Evolutionary conservation across 1,139 yeast species (phyloP).

Genomic region (Yamadazyma jaroonii): DNA sequence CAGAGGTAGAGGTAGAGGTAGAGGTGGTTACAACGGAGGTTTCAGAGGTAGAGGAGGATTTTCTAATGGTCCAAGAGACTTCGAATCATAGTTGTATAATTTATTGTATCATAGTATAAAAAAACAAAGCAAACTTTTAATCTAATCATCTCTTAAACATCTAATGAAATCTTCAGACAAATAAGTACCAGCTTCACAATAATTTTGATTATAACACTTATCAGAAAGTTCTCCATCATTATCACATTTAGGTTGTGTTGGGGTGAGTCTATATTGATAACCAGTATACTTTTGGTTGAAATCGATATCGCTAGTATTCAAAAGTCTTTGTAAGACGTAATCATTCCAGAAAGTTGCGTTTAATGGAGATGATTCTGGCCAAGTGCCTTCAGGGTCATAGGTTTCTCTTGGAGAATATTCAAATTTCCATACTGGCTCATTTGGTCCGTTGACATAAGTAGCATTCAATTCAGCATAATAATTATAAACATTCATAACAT

Average conservation of each 20-base stretch:
- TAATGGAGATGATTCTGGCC: constrained; percentile 55
- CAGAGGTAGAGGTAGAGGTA: constrained; percentile 29
- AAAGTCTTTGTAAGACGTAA: constrained; percentile 30
- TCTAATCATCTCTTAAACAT: constrained; percentile 6
- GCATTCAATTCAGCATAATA: constrained; percentile 52
- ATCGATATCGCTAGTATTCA: constrained; percentile 9
- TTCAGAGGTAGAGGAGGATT: constrained; percentile 17
- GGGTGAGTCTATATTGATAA: constrained; percentile 50
- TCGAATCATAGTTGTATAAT: not conserved
- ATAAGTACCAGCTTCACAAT: constrained; percentile 30
- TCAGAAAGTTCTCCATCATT: constrained; percentile 27
- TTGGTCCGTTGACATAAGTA: constrained; percentile 45
- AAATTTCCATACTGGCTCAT: constrained; percentile 52
- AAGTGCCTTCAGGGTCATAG: constrained; percentile 40
- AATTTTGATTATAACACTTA: constrained; percentile 40
- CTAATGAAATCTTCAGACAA: constrained; percentile 10
- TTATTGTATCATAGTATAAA: not conserved
- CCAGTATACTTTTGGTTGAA: constrained; percentile 47
- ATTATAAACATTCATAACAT: constrained; percentile 57
- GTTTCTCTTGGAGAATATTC: constrained; percentile 55
- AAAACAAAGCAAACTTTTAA: constrained; percentile 1
- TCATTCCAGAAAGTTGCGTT: constrained; percentile 60
- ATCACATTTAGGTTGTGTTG: constrained; percentile 44
- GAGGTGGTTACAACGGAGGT: constrained; percentile 22
- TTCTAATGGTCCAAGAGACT: constrained; percentile 14